These are phyloP conservation scores for Anthoceros angustus DNA, from an alignment of 225 moss, liverwort and hornwort species.

Conservation along the genomic window DNA sequence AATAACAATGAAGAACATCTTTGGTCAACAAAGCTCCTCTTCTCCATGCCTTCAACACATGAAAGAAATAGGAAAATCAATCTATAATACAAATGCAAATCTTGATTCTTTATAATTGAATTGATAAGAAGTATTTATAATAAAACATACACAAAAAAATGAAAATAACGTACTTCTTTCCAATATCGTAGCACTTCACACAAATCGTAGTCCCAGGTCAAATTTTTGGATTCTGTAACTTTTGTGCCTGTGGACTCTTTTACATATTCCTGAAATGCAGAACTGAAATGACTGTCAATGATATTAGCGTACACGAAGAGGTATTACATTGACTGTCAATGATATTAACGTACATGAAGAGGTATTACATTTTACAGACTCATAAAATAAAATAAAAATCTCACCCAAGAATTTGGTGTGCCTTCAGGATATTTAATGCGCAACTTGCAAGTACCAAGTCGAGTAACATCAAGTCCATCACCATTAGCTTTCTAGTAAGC, in stretches of 20 bases:
- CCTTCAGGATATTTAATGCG: conserved; percentile 8
- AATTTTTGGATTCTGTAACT: not conserved
- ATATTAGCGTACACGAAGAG: not conserved
- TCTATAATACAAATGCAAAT: no score
- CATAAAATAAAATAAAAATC: not conserved
- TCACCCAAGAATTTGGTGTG: conserved; percentile 15
- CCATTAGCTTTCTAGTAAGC: not conserved
- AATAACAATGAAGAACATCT: not conserved
- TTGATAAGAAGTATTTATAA: no score
- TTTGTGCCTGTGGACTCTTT: not conserved
- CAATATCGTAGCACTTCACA: not conserved
- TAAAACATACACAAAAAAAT: not conserved
- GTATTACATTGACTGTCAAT: not conserved
- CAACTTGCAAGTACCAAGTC: not conserved
- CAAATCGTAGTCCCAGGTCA: not conserved
- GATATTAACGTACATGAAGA: not conserved
- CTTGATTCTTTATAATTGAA: no score
- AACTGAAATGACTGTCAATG: not conserved
- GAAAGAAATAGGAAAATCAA: not conserved
- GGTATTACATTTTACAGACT: not conserved
- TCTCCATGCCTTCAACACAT: not conserved
- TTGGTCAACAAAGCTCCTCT: not conserved
- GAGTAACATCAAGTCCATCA: not conserved
- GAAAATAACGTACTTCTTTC: not conserved
- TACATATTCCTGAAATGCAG: not conserved